Evolutionary conservation across 257 asterid species (phyloP).

Genomic region (Phtheirospermum japonicum): DNA sequence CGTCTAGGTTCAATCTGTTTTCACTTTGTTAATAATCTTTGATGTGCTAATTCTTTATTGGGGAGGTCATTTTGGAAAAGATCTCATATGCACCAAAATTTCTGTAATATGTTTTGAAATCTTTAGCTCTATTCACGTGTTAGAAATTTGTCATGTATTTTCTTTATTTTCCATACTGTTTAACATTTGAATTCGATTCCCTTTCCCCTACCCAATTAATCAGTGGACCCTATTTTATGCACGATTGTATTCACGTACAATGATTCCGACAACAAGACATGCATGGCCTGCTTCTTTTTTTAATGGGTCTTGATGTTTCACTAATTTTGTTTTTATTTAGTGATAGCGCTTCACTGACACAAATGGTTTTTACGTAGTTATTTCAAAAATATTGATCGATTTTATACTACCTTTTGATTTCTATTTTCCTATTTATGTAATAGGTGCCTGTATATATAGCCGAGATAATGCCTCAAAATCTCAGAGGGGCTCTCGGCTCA

Average conservation of each 20-base stretch:
- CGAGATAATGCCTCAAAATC: too few relatives aligned
- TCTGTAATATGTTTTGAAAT: slow-evolving; percentile 7
- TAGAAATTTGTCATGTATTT: not conserved
- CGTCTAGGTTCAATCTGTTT: slow-evolving; percentile 5
- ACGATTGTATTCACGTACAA: slow-evolving; percentile 6
- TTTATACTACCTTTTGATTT: too few relatives aligned
- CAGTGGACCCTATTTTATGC: not conserved
- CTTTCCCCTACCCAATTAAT: not conserved
- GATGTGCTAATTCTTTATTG: not conserved
- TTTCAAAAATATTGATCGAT: too few relatives aligned
- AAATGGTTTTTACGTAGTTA: too few relatives aligned
- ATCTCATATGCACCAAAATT: not conserved
- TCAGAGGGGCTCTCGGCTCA: too few relatives aligned
- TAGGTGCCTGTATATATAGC: too few relatives aligned
- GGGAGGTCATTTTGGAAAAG: not conserved
- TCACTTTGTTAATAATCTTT: not conserved
- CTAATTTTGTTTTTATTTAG: not conserved
- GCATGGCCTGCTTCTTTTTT: not conserved
- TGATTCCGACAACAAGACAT: slow-evolving; percentile 7
- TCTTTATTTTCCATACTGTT: not conserved
- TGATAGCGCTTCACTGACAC: not conserved
- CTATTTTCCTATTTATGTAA: too few relatives aligned
- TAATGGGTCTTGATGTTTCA: not conserved
- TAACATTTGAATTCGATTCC: slow-evolving; percentile 9
- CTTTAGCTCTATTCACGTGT: slow-evolving; percentile 3